phyloP scores from a whole-genome alignment of 2,329 filamentous ascomycete species.

The Graphiopsis chlorocephala region DNA sequence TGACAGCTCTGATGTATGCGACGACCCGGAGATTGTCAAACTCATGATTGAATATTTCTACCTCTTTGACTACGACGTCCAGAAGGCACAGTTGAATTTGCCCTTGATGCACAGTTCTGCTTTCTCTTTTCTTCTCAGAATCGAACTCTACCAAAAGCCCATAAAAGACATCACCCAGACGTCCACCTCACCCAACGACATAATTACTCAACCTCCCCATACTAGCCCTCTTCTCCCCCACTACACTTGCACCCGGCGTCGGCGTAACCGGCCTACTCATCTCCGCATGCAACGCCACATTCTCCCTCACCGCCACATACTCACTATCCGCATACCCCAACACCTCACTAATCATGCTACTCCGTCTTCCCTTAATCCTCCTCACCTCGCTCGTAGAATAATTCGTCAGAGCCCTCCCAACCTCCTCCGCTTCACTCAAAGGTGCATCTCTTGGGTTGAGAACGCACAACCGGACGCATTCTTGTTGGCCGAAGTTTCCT shows the following conservation, averaged over 20 bases:
- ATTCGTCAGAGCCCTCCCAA: conserved; percentile 87
- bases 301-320: conserved; percentile 85
- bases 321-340: conserved; percentile 93
- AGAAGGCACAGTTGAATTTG: background rate
- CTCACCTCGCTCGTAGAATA: conserved; percentile 83
- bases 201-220: conserved; percentile 30
- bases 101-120: background rate
- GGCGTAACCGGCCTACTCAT: conserved; percentile 32
- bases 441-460: conserved; percentile 58
- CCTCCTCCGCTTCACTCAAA: conserved; percentile 53
- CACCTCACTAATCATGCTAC: conserved; percentile 72
- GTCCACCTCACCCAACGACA: conserved; percentile 24
- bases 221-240: conserved; percentile 14
- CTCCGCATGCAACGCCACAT: conserved; percentile 69
- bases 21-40: conserved; percentile 28
- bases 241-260: background rate
- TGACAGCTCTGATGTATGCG: conserved; percentile 16
- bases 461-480: conserved; percentile 83
- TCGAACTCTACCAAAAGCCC: background rate
- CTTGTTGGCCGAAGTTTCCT: conserved; percentile 84
- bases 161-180: background rate
- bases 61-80: conserved; percentile 25
- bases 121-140: background rate
- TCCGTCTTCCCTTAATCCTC: conserved; percentile 80
- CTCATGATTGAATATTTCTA: conserved; percentile 32